Base-by-base conservation (phyloP, 768 basidiomycete genomes). In the Tylopilus rubrobrunneus region DNA sequence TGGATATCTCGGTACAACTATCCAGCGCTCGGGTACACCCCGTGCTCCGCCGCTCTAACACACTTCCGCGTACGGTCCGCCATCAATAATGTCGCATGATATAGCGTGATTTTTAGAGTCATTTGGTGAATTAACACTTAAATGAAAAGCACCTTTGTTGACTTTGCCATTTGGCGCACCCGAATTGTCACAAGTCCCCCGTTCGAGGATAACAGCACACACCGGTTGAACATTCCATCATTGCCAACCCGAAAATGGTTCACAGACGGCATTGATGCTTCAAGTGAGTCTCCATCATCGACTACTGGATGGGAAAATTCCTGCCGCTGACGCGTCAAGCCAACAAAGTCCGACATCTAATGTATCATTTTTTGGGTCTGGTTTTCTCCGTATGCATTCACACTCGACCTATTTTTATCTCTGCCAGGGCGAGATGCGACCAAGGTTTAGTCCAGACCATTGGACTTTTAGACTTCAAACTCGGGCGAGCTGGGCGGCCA, bases 261-360 rank as follows among this genome's bases (percentile, higher is more conserved):
- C 45, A 44, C 41, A 52, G 44, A 51, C 39, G 33, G 21, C 52
- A 43, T 49, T 37, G 45, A 48, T 31, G 48, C 43, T 49, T 36
- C 45, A 28, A 45, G 48, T 45, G 43, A 51, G 36, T 45, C 46
- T 25, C 31, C 46, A 56, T 53, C 54, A 58, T 51, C 29, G 39
- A 51, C 43, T 15, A 37, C 15, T 47, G 19, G 19, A 62, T 62
- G 60, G 64, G 58, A 64, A 64, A 44, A 31, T 58, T 51, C 36
- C 49, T 60, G 57, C 67, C 51, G 52, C 25, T 56, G 56, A 60
- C 49, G 56, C 52, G 60, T 47, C 58, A 53, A 27, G 40, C 31
- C 49, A 63, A 57, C 63, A 70, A 58, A 48, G 49, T 29, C 67
- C 62, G 66, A 60, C 61, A 51, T 40, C 36, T 44, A 46, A 42